Evolutionary conservation across 2,329 filamentous ascomycete genomes (phyloP).

Genomic region (Tolypocladium paradoxum): DNA sequence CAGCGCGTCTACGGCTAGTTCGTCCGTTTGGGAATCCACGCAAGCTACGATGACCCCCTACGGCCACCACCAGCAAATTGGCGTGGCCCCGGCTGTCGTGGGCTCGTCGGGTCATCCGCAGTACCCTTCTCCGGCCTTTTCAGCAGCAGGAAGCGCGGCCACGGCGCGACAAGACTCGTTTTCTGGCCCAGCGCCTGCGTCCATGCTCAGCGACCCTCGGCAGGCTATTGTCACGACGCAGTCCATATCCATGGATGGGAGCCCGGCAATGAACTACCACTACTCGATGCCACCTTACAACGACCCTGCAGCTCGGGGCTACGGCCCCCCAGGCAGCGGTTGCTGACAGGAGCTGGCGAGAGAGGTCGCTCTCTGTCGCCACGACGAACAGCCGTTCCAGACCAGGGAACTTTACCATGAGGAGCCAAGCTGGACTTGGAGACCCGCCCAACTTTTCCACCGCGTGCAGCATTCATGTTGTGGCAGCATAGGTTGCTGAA

Average conservation of each 20-base stretch:
- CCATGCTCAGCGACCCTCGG: constrained; percentile 13
- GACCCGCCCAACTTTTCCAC: not conserved
- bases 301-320: constrained; percentile 7
- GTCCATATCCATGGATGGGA: constrained; percentile 10
- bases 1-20: constrained; percentile 20
- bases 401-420: not conserved
- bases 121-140: constrained; percentile 4
- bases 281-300: constrained; percentile 14
- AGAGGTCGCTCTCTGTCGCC: not conserved
- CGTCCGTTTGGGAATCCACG: constrained; percentile 21
- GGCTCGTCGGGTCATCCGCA: constrained; percentile 1
- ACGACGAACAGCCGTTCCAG: not conserved
- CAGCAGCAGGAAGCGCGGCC: not conserved
- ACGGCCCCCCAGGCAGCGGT: constrained; percentile 9
- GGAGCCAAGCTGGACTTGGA: not conserved
- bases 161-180: constrained; percentile 4
- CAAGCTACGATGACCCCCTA: constrained; percentile 15
- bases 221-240: constrained; percentile 8
- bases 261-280: constrained; percentile 12
- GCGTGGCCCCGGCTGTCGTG: not conserved
- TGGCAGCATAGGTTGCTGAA: not conserved
- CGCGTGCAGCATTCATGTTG: not conserved
- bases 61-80: constrained; percentile 11
- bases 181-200: constrained; percentile 6
- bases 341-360: constrained; percentile 10